A percentile compares a stretch with the other conserved stretches of the same genome.
phyloP scores from a whole-genome alignment of 2,329 filamentous ascomycete species.

The Ploettnerulaceae sp. region DNA sequence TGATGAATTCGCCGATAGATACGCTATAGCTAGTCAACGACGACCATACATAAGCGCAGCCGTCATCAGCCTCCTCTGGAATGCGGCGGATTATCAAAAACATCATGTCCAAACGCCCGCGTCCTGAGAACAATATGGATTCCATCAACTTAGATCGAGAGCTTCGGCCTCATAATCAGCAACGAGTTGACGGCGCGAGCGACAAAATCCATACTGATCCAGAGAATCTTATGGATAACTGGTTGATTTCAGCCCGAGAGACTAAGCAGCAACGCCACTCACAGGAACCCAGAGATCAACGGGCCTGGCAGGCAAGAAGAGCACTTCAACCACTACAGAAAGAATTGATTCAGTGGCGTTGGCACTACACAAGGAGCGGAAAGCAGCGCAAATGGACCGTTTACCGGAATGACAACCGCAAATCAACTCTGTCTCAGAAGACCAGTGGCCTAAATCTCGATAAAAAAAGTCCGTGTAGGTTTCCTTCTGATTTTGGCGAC shows the following conservation, averaged over 20 bases:
- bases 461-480: neutral
- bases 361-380: slow-evolving; percentile 2
- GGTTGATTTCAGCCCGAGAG: slow-evolving; percentile 9
- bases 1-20: too few species aligned
- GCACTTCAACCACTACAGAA: slow-evolving; percentile 6
- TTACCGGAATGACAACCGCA: neutral
- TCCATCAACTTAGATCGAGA: slow-evolving; percentile 11
- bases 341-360: neutral
- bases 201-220: slow-evolving; percentile 11
- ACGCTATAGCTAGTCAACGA: too few species aligned
- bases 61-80: too few species aligned
- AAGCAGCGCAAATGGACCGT: slow-evolving; percentile 4
- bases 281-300: neutral
- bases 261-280: slow-evolving; percentile 7
- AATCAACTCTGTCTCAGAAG: neutral
- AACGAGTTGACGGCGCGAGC: slow-evolving; percentile 2
- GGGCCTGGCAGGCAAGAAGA: slow-evolving; percentile 10
- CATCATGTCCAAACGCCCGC: slow-evolving; percentile 11
- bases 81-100: neutral
- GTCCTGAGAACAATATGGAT: slow-evolving; percentile 4
- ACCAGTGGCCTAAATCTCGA: slow-evolving; percentile 2
- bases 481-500: slow-evolving; percentile 11
- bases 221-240: slow-evolving; percentile 19
- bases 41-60: too few species aligned
- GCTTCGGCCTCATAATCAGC: slow-evolving; percentile 10